A percentile compares a stretch with the other conserved stretches of the same genome.
These are phyloP conservation scores for Gossypioides kirkii DNA, from an alignment of 345 rosid genomes.

Conservation along the genomic window DNA sequence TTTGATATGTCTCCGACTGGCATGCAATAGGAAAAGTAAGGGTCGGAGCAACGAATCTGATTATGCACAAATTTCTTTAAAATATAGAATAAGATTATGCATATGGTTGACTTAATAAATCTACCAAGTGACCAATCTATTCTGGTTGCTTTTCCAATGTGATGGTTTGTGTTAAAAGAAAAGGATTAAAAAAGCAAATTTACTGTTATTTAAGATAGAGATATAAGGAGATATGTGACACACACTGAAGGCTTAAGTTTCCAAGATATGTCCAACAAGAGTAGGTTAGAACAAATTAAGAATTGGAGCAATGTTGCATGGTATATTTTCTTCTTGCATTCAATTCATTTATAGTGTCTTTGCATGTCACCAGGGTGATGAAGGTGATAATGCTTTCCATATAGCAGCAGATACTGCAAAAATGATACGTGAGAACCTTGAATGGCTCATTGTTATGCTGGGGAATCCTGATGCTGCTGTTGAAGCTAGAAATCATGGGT, in stretches of 20 bases:
- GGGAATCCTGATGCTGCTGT: constrained; percentile 70
- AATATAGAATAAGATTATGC: background rate
- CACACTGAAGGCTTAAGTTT: background rate
- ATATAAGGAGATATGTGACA: background rate
- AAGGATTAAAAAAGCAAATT: background rate
- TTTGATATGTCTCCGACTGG: no score
- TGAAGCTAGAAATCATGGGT: constrained; percentile 90
- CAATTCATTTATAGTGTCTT: background rate
- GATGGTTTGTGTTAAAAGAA: background rate
- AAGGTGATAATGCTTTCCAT: constrained; percentile 88
- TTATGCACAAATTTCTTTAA: no score
- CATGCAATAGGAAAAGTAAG: no score
- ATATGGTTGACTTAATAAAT: background rate
- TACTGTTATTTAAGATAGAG: background rate
- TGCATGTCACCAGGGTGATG: constrained; percentile 68
- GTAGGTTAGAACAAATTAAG: background rate
- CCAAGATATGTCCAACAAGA: background rate
- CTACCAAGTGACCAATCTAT: background rate
- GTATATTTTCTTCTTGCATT: constrained; percentile 12
- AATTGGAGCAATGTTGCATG: background rate
- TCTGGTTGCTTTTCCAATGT: background rate
- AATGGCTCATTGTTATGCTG: constrained; percentile 90
- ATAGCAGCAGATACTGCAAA: constrained; percentile 95
- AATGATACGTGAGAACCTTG: constrained; percentile 97
- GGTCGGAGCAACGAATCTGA: no score